phyloP scores from a whole-genome alignment of 2,329 filamentous ascomycete species.

The Podosphaera fusca region DNA sequence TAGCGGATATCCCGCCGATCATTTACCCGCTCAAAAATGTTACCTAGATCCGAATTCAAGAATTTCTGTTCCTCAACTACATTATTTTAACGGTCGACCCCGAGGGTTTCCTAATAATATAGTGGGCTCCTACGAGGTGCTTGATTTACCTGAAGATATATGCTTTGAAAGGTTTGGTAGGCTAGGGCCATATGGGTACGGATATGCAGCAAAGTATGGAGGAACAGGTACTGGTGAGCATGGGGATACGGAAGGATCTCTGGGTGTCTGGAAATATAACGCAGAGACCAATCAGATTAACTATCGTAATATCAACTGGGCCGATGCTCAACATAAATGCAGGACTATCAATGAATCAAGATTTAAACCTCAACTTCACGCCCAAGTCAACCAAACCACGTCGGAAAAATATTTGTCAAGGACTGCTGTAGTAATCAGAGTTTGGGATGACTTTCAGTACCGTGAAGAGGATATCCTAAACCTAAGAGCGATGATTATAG shows the following conservation, averaged over 20 bases:
- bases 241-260: slow-evolving; percentile 60
- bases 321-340: slow-evolving; percentile 52
- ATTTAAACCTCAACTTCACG: slow-evolving; percentile 22
- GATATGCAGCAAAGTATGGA: slow-evolving; percentile 57
- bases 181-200: slow-evolving; percentile 71
- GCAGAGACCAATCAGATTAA: slow-evolving; percentile 40
- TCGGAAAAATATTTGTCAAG: slow-evolving; percentile 22
- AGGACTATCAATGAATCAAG: slow-evolving; percentile 44
- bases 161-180: slow-evolving; percentile 87
- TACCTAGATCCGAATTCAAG: slow-evolving; percentile 49
- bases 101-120: slow-evolving; percentile 66
- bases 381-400: slow-evolving; percentile 4
- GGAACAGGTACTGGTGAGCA: slow-evolving; percentile 70
- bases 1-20: slow-evolving; percentile 23
- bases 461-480: slow-evolving; percentile 61
- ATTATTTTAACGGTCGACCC: slow-evolving; percentile 55
- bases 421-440: slow-evolving; percentile 60
- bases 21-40: slow-evolving; percentile 39
- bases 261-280: slow-evolving; percentile 47
- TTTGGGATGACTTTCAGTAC: slow-evolving; percentile 63
- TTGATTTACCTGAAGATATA: slow-evolving; percentile 60
- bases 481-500: slow-evolving; percentile 61
- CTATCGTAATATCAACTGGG: slow-evolving; percentile 58
- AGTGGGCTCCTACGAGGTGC: slow-evolving; percentile 64
- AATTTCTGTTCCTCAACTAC: slow-evolving; percentile 43